Conservation (phyloP, 805 yeast species). For the Zygoascus biomembranicola region DNA sequence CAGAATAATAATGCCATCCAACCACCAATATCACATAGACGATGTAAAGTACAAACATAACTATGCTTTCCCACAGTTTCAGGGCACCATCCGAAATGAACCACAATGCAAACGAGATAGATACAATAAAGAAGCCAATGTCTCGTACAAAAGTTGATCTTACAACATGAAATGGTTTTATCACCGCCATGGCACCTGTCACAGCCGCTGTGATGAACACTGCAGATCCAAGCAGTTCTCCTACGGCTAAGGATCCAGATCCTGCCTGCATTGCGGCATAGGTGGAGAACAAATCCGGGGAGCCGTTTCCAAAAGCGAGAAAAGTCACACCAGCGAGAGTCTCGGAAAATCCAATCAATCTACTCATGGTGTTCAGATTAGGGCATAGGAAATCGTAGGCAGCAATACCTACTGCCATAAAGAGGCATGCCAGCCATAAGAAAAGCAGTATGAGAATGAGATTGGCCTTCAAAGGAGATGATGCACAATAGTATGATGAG, state of each 20-base stretch:
- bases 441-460: slow-evolving; percentile 8
- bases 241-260: slow-evolving; percentile 73
- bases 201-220: slow-evolving; percentile 74
- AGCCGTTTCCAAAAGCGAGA: slow-evolving; percentile 84
- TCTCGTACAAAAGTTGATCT: slow-evolving; percentile 49
- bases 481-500: slow-evolving; percentile 22
- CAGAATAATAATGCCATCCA: slow-evolving; percentile 33
- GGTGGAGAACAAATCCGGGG: slow-evolving; percentile 83
- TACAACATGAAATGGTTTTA: slow-evolving; percentile 54
- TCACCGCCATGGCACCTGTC: slow-evolving; percentile 66
- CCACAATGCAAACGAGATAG: slow-evolving; percentile 43
- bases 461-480: slow-evolving; percentile 4
- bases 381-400: slow-evolving; percentile 83
- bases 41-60: slow-evolving; percentile 49
- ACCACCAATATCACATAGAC: slow-evolving; percentile 47
- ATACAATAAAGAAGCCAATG: slow-evolving; percentile 42
- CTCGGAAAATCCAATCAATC: slow-evolving; percentile 55
- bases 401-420: slow-evolving; percentile 61
- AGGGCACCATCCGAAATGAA: slow-evolving; percentile 50
- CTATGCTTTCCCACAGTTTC: slow-evolving; percentile 44
- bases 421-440: slow-evolving; percentile 35
- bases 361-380: slow-evolving; percentile 59
- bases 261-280: slow-evolving; percentile 69
- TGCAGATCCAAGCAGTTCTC: slow-evolving; percentile 88
- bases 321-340: slow-evolving; percentile 79